Conservation (phyloP, 345 rosid genomes). For the Aquilaria sinensis region DNA sequence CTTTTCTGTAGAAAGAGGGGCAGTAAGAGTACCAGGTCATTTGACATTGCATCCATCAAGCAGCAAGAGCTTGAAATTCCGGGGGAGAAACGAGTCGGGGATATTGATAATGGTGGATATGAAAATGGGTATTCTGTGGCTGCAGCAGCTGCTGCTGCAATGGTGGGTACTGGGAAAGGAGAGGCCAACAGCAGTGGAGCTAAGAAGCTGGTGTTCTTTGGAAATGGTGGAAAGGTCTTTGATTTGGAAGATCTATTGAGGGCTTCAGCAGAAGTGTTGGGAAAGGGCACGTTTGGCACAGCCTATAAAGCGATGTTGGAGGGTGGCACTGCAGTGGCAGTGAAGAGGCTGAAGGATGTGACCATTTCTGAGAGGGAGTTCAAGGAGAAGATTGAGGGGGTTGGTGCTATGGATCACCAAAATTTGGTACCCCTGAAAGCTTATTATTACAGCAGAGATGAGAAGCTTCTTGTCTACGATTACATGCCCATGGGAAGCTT, state of each 20-base stretch:
- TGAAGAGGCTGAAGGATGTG: constrained; percentile 94
- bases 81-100: constrained; percentile 49
- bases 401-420: constrained; percentile 88
- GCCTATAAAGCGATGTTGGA: constrained; percentile 94
- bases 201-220: constrained; percentile 69
- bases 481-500: constrained; percentile 99
- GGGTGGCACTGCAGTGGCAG: constrained; percentile 65
- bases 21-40: constrained; percentile 45
- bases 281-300: constrained; percentile 97
- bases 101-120: constrained; percentile 34
- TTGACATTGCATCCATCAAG: constrained; percentile 56
- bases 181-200: constrained; percentile 28
- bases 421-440: constrained; percentile 85
- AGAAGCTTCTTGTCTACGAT: constrained; percentile 93
- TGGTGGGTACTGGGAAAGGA: constrained; percentile 31
- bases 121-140: constrained; percentile 27
- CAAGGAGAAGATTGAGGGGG: constrained; percentile 74
- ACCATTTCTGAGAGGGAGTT: constrained; percentile 64
- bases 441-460: constrained; percentile 84
- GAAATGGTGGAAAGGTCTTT: constrained; percentile 57
- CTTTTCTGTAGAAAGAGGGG: constrained; percentile 52
- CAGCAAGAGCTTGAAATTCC: constrained; percentile 45
- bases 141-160: constrained; percentile 32
- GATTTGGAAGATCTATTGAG: constrained; percentile 91
- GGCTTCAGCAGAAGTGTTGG: constrained; percentile 96